Base-by-base conservation (phyloP, 768 basidiomycete species). In the Boletales sp. region DNA sequence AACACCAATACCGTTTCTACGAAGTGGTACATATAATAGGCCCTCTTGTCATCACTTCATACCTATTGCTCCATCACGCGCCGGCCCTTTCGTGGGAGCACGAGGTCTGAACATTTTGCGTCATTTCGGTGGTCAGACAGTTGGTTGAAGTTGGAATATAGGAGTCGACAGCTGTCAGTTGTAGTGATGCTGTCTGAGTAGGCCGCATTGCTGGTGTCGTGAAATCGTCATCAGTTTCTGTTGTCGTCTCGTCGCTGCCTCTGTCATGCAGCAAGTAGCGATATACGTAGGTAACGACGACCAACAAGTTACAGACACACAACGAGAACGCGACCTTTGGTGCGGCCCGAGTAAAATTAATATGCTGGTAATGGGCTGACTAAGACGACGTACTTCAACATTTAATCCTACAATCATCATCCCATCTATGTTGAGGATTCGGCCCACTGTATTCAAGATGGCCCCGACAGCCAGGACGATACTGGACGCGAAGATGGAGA, bases 251-350 rank as follows among this genome's bases (percentile, higher is more conserved):
- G 5, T 11, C 3, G n/a, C 8, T 12, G 14, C 14, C 32, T 28
- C 28, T 11, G 19, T 42, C 17, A n/a, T 21, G 38, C n/a, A 43
- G 44, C 19, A 52, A 25, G 47, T 49, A 42, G 14, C 57, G 61
- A 42, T 55, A 59, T 8, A 49, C 36, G 39, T 44, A 51, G 9
- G 61, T 60, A 21, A 62, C 61, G 39, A 54, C 47, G 21, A 63
- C 61, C n/a, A 63, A 49, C 18, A 63, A 13, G 31, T 63, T 63
- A 17, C 61, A 63, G 33, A 60, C 61, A 14, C 57, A 33, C 21
- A 57, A 28, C 4, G 61, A 55, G 2, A 59, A 36, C 8, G 51
- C 50, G 12, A 63, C 14, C 62, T 63, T 44, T 12, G 14, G 6
- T 4, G 17, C 12, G 17, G 14, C 3, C 10, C 15, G 10, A 28